Base-by-base conservation (phyloP, 768 basidiomycete species). In the Pulveroboletus sp. region DNA sequence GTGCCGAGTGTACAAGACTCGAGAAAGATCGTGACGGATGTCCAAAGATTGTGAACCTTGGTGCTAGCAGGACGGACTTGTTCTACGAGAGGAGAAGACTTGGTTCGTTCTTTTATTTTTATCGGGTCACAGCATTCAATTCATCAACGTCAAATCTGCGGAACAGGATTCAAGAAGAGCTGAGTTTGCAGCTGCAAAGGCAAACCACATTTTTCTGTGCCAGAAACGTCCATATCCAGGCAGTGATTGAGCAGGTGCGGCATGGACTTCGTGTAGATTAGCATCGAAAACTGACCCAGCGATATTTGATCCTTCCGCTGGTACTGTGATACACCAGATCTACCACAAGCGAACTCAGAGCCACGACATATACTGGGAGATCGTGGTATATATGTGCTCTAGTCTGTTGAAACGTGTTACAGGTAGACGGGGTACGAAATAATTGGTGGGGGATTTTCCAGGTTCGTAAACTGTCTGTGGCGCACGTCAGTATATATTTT, bases 11-110 rank as follows among this genome's bases (percentile, higher is more conserved):
- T 62, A 93, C 90, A n/a, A 76, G 94, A 42, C 73, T 98, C 42
- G 97, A 99, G 67, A 98, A 98, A 64, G 94, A 97, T 60, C 76
- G 97, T 31, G 97, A 99, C 68, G 97, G 97, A 1, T 99, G 97
- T 74, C 94, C 94, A 8, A 98, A 97, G 80, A 93, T 95, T 60
- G 92, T 95, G 53, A 95, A 97, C 64, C 76, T 97, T n/a, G 94
- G 94, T 49, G 93, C 93, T 9, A 90, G 90, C 62, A 77, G 92
- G 61, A 95, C 92, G 40, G 92, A 94, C 66, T 66, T 94, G 38
- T 94, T 94, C 77, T 94, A 94, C 60, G 92, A 94, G 67, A 76
- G 91, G 52, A 82, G 90, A 63, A 80, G 90, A 62, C 71, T 93
- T 52, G 90, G 90, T 88, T 60, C 5, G 61, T 51, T 35, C 79